Base-by-base conservation (phyloP, 2,329 filamentous ascomycete genomes). In the Penicillium occitanis region DNA sequence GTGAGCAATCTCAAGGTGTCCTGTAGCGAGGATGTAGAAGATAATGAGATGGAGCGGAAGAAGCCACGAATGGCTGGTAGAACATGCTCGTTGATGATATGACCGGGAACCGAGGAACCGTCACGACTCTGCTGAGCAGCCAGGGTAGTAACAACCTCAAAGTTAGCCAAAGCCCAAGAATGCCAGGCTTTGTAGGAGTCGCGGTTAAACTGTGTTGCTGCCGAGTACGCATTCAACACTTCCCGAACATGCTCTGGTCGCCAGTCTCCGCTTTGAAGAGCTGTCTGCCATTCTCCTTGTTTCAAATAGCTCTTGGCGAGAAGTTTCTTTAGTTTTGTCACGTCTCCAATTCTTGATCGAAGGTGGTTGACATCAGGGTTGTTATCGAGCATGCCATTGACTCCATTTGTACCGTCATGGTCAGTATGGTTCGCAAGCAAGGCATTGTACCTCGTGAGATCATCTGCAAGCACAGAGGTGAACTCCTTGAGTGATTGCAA, bases 141-240 rank as follows among this genome's bases (percentile, higher is more conserved):
- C 66, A 95, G 82, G 0, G 90, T 88, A 71, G 95, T 96, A 44
- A 98, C 93, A 66, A 99, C 95, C 79, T 99, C 94, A 73, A 99
- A 99, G 78, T 99, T 99, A 63, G 95, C 94, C 69, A 99, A 80
- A 11, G 95, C 96, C 94, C 95, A 99, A 0, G 95, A 91, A 79
- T 99, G 95, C 95, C 95, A 99, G 7, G 96, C 95, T 80, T 99
- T 99, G 82, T 99, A 99, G 88, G 94, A 99, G 68, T 90, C 89
- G 40, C 92, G 90, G 76, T 99, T 96, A 80, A 96, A 97, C 67
- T 92, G 90, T 1, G 95, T 99, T 1, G 96, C 96, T 67, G 93
- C 90, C 19, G 89, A 89, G 77, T 98, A 99, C 1, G 95, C 93
- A n/a, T 88, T 86, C 28, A 99, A 83, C 66, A 99, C 93, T 63